phyloP scores from a whole-genome alignment of 202 grass and related monocot species.

The Cymbopogon flexuosus region DNA sequence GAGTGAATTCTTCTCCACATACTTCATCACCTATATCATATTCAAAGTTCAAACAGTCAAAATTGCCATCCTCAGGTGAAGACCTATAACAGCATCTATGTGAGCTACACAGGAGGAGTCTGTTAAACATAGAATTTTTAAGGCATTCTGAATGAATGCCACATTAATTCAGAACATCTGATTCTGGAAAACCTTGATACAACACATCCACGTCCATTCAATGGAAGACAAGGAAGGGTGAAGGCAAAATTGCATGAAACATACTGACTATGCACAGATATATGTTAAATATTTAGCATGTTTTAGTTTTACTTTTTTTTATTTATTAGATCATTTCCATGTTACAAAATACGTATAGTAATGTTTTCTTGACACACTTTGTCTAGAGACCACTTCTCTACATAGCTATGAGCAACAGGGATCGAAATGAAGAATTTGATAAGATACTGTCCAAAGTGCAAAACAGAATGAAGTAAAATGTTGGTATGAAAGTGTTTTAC shows the following conservation, averaged over 20 bases:
- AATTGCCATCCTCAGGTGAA: neutral
- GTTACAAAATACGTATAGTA: neutral
- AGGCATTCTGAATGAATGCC: neutral
- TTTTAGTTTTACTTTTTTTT: neutral
- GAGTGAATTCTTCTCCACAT: constrained; percentile 67
- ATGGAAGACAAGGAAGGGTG: neutral
- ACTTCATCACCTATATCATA: constrained; percentile 57
- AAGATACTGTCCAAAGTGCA: neutral
- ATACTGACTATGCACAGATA: neutral
- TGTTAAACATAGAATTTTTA: neutral
- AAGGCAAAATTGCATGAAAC: neutral
- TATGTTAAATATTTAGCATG: constrained; percentile 9
- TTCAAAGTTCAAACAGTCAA: constrained; percentile 18
- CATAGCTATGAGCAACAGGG: neutral
- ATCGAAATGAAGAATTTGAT: neutral
- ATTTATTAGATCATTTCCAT: neutral
- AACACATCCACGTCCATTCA: neutral
- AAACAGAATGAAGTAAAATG: neutral
- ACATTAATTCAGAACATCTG: neutral
- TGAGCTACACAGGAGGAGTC: neutral
- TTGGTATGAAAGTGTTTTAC: neutral
- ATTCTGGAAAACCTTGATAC: neutral
- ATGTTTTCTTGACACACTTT: neutral
- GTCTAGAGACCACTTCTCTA: neutral
- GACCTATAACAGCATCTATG: neutral